These are phyloP conservation scores for Tricholoma sp. DNA, from an alignment of 768 basidiomycete genomes.

Conservation along the genomic window DNA sequence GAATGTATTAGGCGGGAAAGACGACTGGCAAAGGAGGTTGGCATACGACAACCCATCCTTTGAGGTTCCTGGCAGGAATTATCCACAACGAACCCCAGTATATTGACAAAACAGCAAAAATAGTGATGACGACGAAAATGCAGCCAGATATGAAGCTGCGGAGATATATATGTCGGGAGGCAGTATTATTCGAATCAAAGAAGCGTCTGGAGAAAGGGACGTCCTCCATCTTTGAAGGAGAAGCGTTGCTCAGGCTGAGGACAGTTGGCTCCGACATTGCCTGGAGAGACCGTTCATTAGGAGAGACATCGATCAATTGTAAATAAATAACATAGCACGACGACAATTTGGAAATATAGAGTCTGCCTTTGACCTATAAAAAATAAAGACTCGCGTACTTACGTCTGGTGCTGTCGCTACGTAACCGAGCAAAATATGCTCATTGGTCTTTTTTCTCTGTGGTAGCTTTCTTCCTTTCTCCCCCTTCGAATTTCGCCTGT, in stretches of 20 bases:
- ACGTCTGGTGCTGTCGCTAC: too few relatives aligned
- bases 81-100: conserved; percentile 54
- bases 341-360: too few relatives aligned
- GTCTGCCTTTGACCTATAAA: too few relatives aligned
- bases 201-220: conserved; percentile 15
- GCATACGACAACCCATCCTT: conserved; percentile 56
- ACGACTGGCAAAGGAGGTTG: neutral
- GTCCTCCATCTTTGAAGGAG: neutral
- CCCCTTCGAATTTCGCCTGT: conserved; percentile 25
- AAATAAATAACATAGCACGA: too few relatives aligned
- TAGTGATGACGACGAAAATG: conserved; percentile 32
- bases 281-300: too few relatives aligned
- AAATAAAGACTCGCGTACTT: too few relatives aligned
- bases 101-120: conserved; percentile 49
- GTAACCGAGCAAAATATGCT: neutral
- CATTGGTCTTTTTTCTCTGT: conserved; percentile 37
- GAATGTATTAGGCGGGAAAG: neutral
- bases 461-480: conserved; percentile 20
- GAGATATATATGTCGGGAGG: conserved; percentile 39
- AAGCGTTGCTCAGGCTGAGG: too few relatives aligned
- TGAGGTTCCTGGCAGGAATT: conserved; percentile 35
- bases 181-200: conserved; percentile 21
- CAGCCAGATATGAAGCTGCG: conserved; percentile 35
- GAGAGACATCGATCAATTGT: too few relatives aligned
- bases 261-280: neutral